Conservation (phyloP, 2,329 filamentous ascomycete genomes). For the Aspergillus luchuensis region DNA sequence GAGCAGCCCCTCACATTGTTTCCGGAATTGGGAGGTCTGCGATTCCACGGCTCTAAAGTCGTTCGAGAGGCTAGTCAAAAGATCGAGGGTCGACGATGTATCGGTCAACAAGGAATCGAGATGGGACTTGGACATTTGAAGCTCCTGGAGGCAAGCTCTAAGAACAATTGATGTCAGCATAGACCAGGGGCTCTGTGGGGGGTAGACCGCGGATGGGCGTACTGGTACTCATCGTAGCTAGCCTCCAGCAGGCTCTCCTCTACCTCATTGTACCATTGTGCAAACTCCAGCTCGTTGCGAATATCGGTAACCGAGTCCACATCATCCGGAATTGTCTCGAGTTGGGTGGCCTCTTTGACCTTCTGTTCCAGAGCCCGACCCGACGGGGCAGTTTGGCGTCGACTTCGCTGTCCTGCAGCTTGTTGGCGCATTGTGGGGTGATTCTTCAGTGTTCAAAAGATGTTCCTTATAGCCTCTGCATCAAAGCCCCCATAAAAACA, state of each 20-base stretch:
- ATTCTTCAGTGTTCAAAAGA: background rate
- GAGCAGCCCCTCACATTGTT: slow-evolving; percentile 85
- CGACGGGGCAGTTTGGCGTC: slow-evolving; percentile 41
- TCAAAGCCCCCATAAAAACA: background rate
- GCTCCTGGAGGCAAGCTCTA: slow-evolving; percentile 77
- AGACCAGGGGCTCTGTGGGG: slow-evolving; percentile 1
- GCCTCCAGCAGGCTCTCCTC: slow-evolving; percentile 73
- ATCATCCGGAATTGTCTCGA: slow-evolving; percentile 17
- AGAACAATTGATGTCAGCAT: slow-evolving; percentile 12
- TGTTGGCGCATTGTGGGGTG: slow-evolving; percentile 30
- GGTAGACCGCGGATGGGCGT: slow-evolving; percentile 36
- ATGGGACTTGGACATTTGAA: slow-evolving; percentile 77
- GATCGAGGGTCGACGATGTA: slow-evolving; percentile 72
- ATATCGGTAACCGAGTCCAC: slow-evolving; percentile 41
- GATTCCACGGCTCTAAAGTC: slow-evolving; percentile 86
- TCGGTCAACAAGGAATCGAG: slow-evolving; percentile 76
- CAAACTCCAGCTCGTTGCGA: slow-evolving; percentile 62
- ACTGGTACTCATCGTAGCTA: slow-evolving; percentile 84
- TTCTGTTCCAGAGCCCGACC: slow-evolving; percentile 34
- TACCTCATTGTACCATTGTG: slow-evolving; percentile 59
- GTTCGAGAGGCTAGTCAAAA: slow-evolving; percentile 76
- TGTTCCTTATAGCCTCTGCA: background rate
- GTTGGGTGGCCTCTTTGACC: slow-evolving; percentile 23
- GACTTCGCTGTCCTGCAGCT: slow-evolving; percentile 35
- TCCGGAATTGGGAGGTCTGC: slow-evolving; percentile 90